phyloP scores from a whole-genome alignment of 2,329 filamentous ascomycete genomes.

The Gyromitra esculenta region DNA sequence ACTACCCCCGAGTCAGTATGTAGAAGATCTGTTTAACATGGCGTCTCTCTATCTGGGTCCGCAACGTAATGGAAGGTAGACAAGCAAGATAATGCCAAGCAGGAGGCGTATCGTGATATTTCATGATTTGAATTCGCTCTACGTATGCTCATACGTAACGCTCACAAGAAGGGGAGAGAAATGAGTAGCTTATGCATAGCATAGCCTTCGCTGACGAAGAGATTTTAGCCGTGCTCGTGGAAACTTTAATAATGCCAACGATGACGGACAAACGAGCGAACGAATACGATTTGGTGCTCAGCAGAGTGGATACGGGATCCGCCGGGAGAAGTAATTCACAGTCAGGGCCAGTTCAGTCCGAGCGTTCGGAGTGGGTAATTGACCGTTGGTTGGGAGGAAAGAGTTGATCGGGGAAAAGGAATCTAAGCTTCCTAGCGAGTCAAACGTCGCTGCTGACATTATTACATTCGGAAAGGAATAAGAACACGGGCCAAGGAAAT shows the following conservation, averaged over 20 bases:
- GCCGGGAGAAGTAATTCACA: not conserved
- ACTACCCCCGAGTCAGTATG: not conserved
- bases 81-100: not conserved
- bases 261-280: slow-evolving; percentile 14
- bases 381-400: slow-evolving; percentile 22
- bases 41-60: not conserved
- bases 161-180: too few species aligned
- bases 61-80: not conserved
- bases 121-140: slow-evolving; percentile 29
- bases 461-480: not conserved
- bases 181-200: not conserved
- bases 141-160: not conserved
- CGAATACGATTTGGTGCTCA: slow-evolving; percentile 28
- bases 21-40: not conserved
- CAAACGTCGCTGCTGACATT: slow-evolving; percentile 14
- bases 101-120: slow-evolving; percentile 31
- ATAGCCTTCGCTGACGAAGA: not conserved
- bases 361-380: slow-evolving; percentile 26
- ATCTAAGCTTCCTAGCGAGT: slow-evolving; percentile 27
- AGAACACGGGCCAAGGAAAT: slow-evolving; percentile 28
- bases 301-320: slow-evolving; percentile 27
- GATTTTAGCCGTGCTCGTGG: not conserved
- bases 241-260: slow-evolving; percentile 36
- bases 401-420: slow-evolving; percentile 16
- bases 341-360: slow-evolving; percentile 6